phyloP scores from a whole-genome alignment of 1,284 basidiomycete species.

The Trametes pubescens region DNA sequence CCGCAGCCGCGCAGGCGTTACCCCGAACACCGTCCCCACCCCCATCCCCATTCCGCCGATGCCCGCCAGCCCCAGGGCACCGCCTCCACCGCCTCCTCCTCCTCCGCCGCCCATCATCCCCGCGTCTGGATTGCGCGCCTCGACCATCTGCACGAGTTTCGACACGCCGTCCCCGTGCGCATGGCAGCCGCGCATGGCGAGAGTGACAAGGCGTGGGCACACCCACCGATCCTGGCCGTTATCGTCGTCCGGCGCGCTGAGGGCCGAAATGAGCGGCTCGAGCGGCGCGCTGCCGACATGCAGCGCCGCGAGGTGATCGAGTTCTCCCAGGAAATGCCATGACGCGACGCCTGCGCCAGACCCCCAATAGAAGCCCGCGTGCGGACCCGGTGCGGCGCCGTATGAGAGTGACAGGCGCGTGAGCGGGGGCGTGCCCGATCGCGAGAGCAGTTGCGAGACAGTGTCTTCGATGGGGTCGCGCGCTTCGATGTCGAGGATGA shows the following conservation, averaged over 20 bases:
- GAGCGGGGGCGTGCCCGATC: constrained; percentile 63
- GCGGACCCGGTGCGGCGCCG: constrained; percentile 47
- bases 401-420: constrained; percentile 67
- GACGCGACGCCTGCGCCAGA: constrained; percentile 52
- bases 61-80: constrained; percentile 28
- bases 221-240: constrained; percentile 61
- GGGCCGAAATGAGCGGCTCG: constrained; percentile 63
- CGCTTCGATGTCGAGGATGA: constrained; percentile 71
- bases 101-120: constrained; percentile 25
- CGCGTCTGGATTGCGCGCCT: constrained; percentile 67
- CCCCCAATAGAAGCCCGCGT: constrained; percentile 52
- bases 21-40: constrained; percentile 20
- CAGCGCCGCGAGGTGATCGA: constrained; percentile 59
- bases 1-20: constrained; percentile 57
- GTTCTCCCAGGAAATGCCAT: constrained; percentile 58
- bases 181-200: constrained; percentile 68
- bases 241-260: constrained; percentile 65
- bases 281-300: constrained; percentile 68
- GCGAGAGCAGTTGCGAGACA: constrained; percentile 62
- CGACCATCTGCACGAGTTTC: constrained; percentile 73
- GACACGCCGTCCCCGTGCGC: constrained; percentile 65
- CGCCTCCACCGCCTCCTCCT: constrained; percentile 49
- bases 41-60: constrained; percentile 22
- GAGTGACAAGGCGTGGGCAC: constrained; percentile 62
- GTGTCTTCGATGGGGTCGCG: constrained; percentile 74